A percentile compares a stretch with the other conserved stretches of the same genome.
Evolutionary conservation across 2,329 filamentous ascomycete genomes (phyloP).

Genomic region (Fusarium sp.): DNA sequence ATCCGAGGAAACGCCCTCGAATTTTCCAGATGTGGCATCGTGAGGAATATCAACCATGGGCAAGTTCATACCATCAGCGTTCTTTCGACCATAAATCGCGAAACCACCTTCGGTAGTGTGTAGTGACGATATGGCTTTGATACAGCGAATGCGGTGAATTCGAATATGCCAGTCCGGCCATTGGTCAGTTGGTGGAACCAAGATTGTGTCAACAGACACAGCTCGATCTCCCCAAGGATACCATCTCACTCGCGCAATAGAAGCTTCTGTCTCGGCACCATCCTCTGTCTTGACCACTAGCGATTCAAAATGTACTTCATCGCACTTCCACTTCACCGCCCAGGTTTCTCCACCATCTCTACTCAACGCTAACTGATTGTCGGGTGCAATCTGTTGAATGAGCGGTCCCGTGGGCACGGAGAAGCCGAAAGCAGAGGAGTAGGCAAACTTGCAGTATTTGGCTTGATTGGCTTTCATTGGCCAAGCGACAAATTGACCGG

Average conservation of each 20-base stretch:
- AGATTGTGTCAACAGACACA: slow-evolving; percentile 47
- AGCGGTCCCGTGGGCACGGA: slow-evolving; percentile 58
- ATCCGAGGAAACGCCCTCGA: slow-evolving; percentile 13
- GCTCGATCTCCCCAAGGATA: slow-evolving; percentile 50
- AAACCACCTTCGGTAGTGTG: slow-evolving; percentile 41
- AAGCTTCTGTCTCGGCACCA: fast-evolving
- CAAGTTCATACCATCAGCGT: slow-evolving; percentile 27
- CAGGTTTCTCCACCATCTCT: slow-evolving; percentile 52
- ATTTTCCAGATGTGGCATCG: neutral
- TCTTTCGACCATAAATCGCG: slow-evolving; percentile 25
- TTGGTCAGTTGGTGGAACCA: slow-evolving; percentile 49
- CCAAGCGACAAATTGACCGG: slow-evolving; percentile 57
- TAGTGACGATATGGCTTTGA: neutral
- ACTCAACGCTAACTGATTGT: slow-evolving; percentile 52
- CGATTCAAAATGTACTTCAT: neutral
- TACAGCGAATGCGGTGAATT: slow-evolving; percentile 40
- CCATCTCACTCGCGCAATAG: slow-evolving; percentile 31
- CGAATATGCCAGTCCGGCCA: slow-evolving; percentile 56
- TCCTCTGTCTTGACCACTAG: neutral
- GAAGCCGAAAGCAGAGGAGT: slow-evolving; percentile 64
- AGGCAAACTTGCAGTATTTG: slow-evolving; percentile 65
- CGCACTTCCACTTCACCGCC: slow-evolving; percentile 51
- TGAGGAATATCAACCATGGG: fast-evolving
- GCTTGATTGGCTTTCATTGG: slow-evolving; percentile 59
- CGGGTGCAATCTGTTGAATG: slow-evolving; percentile 54